Conservation (phyloP, 768 basidiomycete species). For the Cystofilobasidium macerans region DNA sequence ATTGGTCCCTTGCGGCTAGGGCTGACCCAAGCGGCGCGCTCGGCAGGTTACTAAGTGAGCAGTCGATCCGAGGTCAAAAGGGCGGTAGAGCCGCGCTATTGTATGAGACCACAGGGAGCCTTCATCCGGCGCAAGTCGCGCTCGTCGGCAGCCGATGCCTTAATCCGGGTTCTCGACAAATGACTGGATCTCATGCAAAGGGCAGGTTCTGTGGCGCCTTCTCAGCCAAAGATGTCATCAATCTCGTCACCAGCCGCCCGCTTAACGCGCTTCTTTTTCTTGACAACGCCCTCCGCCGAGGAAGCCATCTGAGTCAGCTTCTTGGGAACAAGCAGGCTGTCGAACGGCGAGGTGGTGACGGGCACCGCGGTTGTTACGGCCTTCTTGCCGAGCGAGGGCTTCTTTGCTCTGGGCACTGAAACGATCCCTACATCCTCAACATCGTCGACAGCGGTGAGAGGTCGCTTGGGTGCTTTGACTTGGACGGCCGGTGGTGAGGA, state of each 20-base stretch:
- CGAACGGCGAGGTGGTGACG: background rate
- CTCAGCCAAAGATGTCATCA: constrained; percentile 21
- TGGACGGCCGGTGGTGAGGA: background rate
- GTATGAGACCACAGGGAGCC: constrained; percentile 2
- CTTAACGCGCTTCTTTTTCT: constrained; percentile 15
- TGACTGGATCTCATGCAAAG: too few species aligned
- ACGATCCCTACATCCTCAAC: background rate
- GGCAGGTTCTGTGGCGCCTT: too few species aligned
- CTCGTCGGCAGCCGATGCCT: too few species aligned
- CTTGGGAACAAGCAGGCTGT: background rate
- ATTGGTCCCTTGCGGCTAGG: background rate
- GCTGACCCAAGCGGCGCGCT: too few species aligned
- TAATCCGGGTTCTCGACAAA: too few species aligned
- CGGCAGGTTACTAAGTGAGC: background rate
- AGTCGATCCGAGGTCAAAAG: background rate
- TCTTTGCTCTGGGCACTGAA: background rate
- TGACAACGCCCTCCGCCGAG: background rate
- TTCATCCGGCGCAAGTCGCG: too few species aligned
- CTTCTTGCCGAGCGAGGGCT: background rate
- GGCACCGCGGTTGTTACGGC: background rate
- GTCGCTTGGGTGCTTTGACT: background rate
- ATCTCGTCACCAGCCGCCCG: constrained; percentile 12
- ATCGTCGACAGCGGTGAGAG: background rate
- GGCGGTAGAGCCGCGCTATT: background rate
- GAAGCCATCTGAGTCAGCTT: background rate